These are phyloP conservation scores for Populus nigra DNA, from an alignment of 345 rosid species.

Conservation along the genomic window DNA sequence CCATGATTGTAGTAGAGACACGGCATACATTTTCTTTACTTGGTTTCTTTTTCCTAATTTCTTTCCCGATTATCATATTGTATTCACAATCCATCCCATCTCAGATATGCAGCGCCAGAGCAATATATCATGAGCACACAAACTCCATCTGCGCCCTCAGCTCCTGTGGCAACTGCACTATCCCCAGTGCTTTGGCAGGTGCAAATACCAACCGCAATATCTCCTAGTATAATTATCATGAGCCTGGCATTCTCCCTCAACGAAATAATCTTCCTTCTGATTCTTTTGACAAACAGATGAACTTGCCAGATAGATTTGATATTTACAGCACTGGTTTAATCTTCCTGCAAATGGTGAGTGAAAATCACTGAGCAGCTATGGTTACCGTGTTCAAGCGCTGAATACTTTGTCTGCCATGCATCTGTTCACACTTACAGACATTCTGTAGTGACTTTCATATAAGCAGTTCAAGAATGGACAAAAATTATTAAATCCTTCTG, in stretches of 20 bases:
- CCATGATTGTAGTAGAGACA: background rate
- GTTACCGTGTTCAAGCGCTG: background rate
- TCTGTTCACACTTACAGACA: background rate
- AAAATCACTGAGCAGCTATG: background rate
- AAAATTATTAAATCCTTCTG: background rate
- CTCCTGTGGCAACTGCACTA: constrained; percentile 94
- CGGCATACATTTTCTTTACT: background rate
- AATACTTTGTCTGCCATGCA: background rate
- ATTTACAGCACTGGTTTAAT: constrained; percentile 91
- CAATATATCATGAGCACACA: constrained; percentile 99
- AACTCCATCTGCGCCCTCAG: constrained; percentile 98
- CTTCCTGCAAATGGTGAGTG: constrained; percentile 86
- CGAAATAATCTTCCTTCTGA: constrained; percentile 7
- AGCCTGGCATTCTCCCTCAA: constrained; percentile 13
- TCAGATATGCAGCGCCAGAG: constrained; percentile 94
- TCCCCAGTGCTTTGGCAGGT: constrained; percentile 99
- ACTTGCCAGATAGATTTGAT: constrained; percentile 92
- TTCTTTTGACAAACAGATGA: constrained; percentile 57
- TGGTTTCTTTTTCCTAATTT: background rate
- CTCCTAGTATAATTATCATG: constrained; percentile 6
- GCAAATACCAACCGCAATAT: background rate
- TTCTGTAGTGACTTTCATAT: background rate
- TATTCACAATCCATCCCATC: constrained; percentile 1
- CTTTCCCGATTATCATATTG: background rate
- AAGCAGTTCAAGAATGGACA: background rate